A percentile compares a stretch with the other conserved stretches of the same genome.
Evolutionary conservation across 345 rosid species (phyloP).

Genomic region (Odontarrhena argentea): DNA sequence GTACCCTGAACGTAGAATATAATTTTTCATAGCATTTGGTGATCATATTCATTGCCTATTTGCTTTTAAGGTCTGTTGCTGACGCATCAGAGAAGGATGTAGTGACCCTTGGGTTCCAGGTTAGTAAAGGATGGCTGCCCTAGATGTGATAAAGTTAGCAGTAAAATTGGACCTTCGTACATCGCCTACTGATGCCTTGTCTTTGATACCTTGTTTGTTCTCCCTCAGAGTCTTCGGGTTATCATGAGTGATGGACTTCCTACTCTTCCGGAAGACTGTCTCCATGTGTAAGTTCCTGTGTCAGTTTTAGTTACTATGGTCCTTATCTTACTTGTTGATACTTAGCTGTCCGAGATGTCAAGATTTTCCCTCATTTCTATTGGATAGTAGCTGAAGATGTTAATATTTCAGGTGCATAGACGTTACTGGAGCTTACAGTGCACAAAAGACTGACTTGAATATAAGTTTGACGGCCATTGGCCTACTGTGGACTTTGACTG

Average conservation of each 20-base stretch:
- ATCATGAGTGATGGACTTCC: conserved; percentile 94
- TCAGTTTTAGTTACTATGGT: conserved; percentile 5
- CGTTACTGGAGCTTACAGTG: conserved; percentile 97
- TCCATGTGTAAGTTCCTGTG: conserved; percentile 68
- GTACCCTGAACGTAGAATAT: background rate
- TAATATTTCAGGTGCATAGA: conserved; percentile 78
- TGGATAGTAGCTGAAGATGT: conserved; percentile 32
- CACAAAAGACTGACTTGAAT: conserved; percentile 88
- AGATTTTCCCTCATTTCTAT: conserved; percentile 9
- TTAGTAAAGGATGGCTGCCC: conserved; percentile 40
- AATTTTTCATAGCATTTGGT: conserved; percentile 19
- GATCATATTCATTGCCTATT: conserved; percentile 21
- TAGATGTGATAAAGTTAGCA: conserved; percentile 13
- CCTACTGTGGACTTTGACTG: conserved; percentile 91
- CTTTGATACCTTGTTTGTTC: conserved; percentile 40
- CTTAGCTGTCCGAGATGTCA: conserved; percentile 21
- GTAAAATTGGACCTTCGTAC: conserved; percentile 2
- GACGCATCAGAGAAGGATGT: conserved; percentile 95
- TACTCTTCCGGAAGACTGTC: conserved; percentile 74
- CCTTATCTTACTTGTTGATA: conserved; percentile 13
- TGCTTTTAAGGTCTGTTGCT: conserved; percentile 75
- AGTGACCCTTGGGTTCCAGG: conserved; percentile 94
- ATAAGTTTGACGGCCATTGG: conserved; percentile 96
- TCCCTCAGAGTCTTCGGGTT: conserved; percentile 75
- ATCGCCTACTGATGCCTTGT: conserved; percentile 25